Base-by-base conservation (phyloP, 345 rosid genomes). In the Noccaea caerulescens region DNA sequence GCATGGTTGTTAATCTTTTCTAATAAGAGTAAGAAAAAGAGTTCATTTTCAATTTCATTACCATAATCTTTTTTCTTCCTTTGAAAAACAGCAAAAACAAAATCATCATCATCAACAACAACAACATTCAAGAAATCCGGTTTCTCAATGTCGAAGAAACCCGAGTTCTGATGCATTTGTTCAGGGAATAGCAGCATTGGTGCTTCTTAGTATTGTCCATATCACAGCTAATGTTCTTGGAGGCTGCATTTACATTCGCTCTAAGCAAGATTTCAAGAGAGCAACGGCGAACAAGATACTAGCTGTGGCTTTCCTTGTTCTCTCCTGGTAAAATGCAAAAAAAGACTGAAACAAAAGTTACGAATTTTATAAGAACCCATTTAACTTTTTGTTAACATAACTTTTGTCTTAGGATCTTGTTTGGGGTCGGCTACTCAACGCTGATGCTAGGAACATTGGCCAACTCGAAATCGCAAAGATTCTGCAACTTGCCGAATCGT, bases 131-230 rank as follows among this genome's bases (percentile, higher is more conserved):
- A 85, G 73, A 80, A 18, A 81, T 66, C 76, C 76, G 82, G 65
- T 84, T 46, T 80, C 81, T 25, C 86, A 85, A 77, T 93, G 97
- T 42, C 75, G 81, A 81, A 84, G 86, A 80, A 83, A 77, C 14
- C 92, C 92, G 4, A 93, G 96, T 58, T 12, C 66, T 7, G 55
- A 82, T 58, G 98, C 98, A 10, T 93, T 81, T 88, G 78, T 81
- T 54, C 85, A 90, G 2, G 98, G 93, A 5, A 3, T 88, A 70
- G 88, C 97, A 4, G 96, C 97, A 39, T 72, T 85, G 34, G 41
- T 90, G 9, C 79, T 93, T 46, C 56, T 90, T 30, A 65, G n/a
- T 37, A 72, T 88, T 11, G 90, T 93, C 44, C 98, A 93, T 75
- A 69, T 66, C 6, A 47, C 79, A 32, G 93, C 82, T 4, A 88